These are phyloP conservation scores for Allomyces javanicus DNA, from an alignment of 192 early-diverging fungal species.

Conservation along the genomic window DNA sequence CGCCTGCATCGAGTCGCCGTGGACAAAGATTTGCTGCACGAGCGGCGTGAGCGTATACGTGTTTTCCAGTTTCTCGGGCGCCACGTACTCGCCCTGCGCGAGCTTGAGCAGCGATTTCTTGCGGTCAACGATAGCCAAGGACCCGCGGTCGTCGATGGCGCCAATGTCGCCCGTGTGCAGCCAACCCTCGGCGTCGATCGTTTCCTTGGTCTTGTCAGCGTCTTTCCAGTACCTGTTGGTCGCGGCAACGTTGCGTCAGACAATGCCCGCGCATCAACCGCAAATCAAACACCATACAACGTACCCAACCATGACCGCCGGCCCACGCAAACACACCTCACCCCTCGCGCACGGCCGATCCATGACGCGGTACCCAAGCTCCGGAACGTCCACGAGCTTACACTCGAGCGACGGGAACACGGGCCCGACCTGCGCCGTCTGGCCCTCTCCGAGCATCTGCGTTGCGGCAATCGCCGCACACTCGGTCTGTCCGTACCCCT, in stretches of 20 bases:
- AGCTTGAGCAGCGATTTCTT: constrained; percentile 23
- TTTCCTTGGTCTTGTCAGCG: constrained; percentile 4
- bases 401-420: constrained; percentile 59
- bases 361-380: constrained; percentile 57
- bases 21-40: constrained; percentile 18
- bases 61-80: constrained; percentile 29
- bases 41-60: constrained; percentile 6
- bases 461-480: neutral
- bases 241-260: neutral
- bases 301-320: constrained; percentile 52
- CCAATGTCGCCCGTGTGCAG: constrained; percentile 15
- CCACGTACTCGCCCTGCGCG: constrained; percentile 23
- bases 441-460: constrained; percentile 9
- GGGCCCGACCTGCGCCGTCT: constrained; percentile 53
- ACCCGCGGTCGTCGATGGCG: constrained; percentile 8
- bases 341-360: constrained; percentile 71
- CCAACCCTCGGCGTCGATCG: constrained; percentile 10
- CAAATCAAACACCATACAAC: too few species aligned
- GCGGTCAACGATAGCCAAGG: constrained; percentile 43
- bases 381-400: constrained; percentile 72
- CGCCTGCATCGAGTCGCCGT: constrained; percentile 20
- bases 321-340: constrained; percentile 69
- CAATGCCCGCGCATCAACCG: too few species aligned
- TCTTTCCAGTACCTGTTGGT: constrained; percentile 11
- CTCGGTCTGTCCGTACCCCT: constrained; percentile 21